Percentiles rank a stretch among this genome's conserved stretches.
Conservation (phyloP, 768 basidiomycete species). For the Lactarius hengduanensis region DNA sequence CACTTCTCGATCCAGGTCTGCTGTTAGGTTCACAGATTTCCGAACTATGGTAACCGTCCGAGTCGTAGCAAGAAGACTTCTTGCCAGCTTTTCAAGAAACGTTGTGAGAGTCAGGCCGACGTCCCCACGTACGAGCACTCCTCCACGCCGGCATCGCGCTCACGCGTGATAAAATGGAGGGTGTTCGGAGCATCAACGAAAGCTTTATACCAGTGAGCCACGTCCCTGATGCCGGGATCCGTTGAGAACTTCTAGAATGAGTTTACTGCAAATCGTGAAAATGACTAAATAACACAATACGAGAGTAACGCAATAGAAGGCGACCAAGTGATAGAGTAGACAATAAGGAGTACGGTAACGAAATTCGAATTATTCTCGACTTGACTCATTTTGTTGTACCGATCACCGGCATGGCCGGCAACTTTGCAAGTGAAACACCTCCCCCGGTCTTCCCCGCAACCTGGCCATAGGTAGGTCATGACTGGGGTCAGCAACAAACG, state of each 20-base stretch:
- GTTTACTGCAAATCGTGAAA: neutral
- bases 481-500: neutral
- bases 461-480: neutral
- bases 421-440: neutral
- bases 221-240: neutral
- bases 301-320: neutral
- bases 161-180: too few relatives aligned
- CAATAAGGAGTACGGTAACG: neutral
- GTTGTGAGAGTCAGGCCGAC: neutral
- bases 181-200: neutral
- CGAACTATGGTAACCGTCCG: neutral
- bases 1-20: neutral
- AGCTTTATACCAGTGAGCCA: neutral
- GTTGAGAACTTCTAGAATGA: neutral
- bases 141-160: neutral
- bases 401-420: neutral
- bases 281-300: neutral
- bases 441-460: neutral
- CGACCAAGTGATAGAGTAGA: neutral
- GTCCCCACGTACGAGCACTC: neutral
- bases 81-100: neutral
- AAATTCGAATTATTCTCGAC: neutral
- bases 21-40: neutral
- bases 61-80: neutral
- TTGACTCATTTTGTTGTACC: neutral